phyloP scores from a whole-genome alignment of 2,329 filamentous ascomycete genomes.

The Xylariaceae sp. region DNA sequence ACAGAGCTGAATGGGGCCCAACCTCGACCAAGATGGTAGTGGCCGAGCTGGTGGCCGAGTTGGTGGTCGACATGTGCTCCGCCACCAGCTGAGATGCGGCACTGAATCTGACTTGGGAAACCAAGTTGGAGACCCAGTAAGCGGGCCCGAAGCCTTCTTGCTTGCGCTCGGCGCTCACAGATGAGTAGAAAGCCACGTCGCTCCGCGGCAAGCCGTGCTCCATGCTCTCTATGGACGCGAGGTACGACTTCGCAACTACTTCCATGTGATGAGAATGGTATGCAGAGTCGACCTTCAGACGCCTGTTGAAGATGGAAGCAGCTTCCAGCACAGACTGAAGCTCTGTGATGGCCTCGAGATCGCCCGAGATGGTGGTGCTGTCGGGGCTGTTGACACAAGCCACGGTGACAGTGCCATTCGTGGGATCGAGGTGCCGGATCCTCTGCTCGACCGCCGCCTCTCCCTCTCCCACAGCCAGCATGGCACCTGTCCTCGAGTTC shows the following conservation, averaged over 20 bases:
- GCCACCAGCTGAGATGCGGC: constrained; percentile 22
- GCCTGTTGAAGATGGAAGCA: constrained; percentile 38
- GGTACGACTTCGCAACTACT: constrained; percentile 39
- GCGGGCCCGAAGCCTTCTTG: constrained; percentile 1
- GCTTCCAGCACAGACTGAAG: constrained; percentile 33
- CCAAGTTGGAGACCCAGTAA: constrained; percentile 14
- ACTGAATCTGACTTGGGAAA: constrained; percentile 7
- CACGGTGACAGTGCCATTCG: constrained; percentile 27
- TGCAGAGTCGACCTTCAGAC: constrained; percentile 41
- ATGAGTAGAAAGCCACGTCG: no score
- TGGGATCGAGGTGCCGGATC: constrained; percentile 27
- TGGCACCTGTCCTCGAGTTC: constrained; percentile 36
- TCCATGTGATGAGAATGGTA: constrained; percentile 51
- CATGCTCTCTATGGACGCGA: constrained; percentile 19
- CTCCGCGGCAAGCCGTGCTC: no score
- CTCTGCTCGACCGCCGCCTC: constrained; percentile 33
- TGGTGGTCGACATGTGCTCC: constrained; percentile 23
- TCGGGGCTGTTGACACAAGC: constrained; percentile 46
- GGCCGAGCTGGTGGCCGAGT: constrained; percentile 11
- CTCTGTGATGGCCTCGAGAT: constrained; percentile 34
- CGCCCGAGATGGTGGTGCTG: constrained; percentile 44
- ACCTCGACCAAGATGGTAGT: constrained; percentile 15
- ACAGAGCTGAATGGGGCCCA: constrained; percentile 20
- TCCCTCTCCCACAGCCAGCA: constrained; percentile 47
- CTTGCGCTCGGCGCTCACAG: no score